phyloP scores from a whole-genome alignment of 108 stramenopile genomes.

The Asterionellopsis glacialis region DNA sequence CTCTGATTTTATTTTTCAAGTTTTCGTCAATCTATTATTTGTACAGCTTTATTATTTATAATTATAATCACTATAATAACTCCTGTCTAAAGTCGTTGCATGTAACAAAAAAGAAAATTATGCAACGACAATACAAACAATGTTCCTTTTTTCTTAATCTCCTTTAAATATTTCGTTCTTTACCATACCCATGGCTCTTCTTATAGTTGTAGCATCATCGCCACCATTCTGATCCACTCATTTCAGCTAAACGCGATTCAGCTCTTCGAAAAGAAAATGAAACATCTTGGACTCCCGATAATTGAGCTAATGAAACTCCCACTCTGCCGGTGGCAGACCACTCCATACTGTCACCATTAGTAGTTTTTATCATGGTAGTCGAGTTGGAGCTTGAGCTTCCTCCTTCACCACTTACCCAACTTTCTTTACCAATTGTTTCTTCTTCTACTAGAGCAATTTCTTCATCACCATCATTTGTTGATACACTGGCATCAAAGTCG shows the following conservation, averaged over 20 bases:
- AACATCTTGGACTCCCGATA: slow-evolving; percentile 35
- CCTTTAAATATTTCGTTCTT: too few species aligned
- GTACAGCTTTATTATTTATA: too few species aligned
- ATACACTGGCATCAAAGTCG: slow-evolving; percentile 29
- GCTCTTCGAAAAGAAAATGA: slow-evolving; percentile 39
- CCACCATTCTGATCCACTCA: slow-evolving; percentile 18
- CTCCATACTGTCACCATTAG: slow-evolving; percentile 22
- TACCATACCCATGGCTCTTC: too few species aligned
- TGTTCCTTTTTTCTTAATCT: too few species aligned
- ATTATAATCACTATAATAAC: too few species aligned
- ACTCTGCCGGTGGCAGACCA: slow-evolving; percentile 42
- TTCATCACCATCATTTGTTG: slow-evolving; percentile 39
- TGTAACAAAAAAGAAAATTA: too few species aligned
- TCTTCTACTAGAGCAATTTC: slow-evolving; percentile 21
- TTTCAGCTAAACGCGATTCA: slow-evolving; percentile 31
- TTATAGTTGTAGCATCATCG: too few species aligned
- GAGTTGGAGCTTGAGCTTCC: slow-evolving; percentile 40
- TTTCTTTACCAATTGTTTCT: neutral
- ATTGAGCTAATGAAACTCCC: slow-evolving; percentile 40
- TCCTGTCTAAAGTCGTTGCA: too few species aligned
- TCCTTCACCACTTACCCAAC: slow-evolving; percentile 26
- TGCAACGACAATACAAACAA: too few species aligned
- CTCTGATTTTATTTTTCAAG: too few species aligned
- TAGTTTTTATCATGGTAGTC: slow-evolving; percentile 27
- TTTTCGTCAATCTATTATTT: too few species aligned